Evolutionary conservation across 2,329 filamentous ascomycete genomes (phyloP), one percentile per base, ranked within the genome.

Genomic region (Massarina eburnea): DNA sequence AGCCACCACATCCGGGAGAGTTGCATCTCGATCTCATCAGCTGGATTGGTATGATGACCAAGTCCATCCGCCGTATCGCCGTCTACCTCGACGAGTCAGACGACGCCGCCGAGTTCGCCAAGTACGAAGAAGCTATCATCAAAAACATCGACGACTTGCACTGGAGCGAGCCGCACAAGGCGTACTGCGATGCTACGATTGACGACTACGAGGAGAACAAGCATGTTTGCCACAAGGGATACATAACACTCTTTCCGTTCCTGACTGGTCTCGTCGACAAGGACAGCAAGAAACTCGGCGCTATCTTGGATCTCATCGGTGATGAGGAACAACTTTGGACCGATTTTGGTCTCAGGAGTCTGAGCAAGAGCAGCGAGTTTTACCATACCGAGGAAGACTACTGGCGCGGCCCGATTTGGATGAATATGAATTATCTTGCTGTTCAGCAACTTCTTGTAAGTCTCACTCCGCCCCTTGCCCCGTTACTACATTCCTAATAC

Each of bases 31-130:
- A 99, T 71, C 79, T 97, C 43, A 88, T 99, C 69, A 89, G 89
- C 41, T 99, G 94, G 94, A 88, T 99, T 73, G 94, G 92, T n/a
- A 83, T 96, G 75, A 95, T 96, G 89, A 86, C 89, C 32, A 84
- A 86, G 54, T 86, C 88, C n/a, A 81, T 99, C 43, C 80, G 84
- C 59, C 88, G 86, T 57, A 88, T 96, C 58, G 89, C 91, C 1
- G 75, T 82, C 36, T 82, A 84, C 20, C 79, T 97, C n/a, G 85
- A 81, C 37, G 81, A 91, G 55, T 72, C 74, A 0, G 91, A 96
- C 26, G 92, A 97, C 57, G 85, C 80, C 1, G 79, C 81, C 18
- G 83, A 88, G 59, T 89, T 92, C 59, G 77, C 76, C 35, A 83
- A 81, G 49, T 87, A 87, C 45, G 81, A 90, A 46, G 81, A 82